phyloP scores from a whole-genome alignment of 169 alveolate genomes.

The Eimeria acervulina region DNA sequence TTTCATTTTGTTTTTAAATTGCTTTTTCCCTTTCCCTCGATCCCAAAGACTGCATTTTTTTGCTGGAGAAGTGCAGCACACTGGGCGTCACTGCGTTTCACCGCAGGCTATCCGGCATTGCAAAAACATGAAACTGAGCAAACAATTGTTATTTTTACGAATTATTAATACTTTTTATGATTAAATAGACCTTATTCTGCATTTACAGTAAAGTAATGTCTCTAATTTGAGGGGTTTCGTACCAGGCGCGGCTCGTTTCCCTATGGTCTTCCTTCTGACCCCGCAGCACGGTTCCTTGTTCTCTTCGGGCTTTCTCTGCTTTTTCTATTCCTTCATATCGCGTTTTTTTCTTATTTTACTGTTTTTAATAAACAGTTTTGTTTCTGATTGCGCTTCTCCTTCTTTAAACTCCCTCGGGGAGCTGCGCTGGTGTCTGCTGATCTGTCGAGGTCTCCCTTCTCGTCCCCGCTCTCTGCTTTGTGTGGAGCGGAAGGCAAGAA shows the following conservation, averaged over 20 bases:
- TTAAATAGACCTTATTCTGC: neutral
- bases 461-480: conserved; percentile 47
- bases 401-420: neutral
- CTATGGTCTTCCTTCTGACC: conserved; percentile 37
- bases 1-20: neutral
- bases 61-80: neutral
- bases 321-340: neutral
- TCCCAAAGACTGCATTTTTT: neutral
- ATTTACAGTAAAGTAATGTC: neutral
- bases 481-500: neutral
- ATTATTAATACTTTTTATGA: neutral
- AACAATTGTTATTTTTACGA: neutral
- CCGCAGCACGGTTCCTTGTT: conserved; percentile 42
- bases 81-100: conserved; percentile 16
- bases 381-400: neutral
- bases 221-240: neutral
- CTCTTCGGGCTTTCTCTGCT: neutral
- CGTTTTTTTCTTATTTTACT: neutral
- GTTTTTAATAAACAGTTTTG: neutral
- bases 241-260: neutral
- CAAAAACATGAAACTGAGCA: neutral
- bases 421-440: neutral
- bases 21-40: neutral
- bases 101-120: neutral
- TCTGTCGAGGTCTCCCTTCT: neutral